Conservation (phyloP, 2,329 filamentous ascomycete species). For the Nothopassalora personata region DNA sequence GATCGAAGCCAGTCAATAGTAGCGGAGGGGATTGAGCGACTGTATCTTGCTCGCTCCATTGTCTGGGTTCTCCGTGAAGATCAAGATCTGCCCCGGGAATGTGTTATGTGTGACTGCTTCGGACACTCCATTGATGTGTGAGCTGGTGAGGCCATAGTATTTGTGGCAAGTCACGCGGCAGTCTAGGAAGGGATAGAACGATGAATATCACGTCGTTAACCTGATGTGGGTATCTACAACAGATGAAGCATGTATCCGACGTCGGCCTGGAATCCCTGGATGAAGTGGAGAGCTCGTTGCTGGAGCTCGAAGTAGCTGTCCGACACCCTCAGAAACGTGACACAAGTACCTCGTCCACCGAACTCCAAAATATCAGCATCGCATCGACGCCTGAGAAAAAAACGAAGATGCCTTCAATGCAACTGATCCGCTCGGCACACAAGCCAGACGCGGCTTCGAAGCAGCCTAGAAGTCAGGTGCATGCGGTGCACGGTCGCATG, state of each 20-base stretch:
- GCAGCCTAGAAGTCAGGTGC: too few relatives aligned
- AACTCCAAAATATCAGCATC: slow-evolving; percentile 21
- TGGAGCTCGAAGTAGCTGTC: neutral
- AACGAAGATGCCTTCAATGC: slow-evolving; percentile 11
- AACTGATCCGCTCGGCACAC: slow-evolving; percentile 26
- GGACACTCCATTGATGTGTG: neutral
- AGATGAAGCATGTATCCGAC: neutral
- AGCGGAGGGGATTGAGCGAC: slow-evolving; percentile 9
- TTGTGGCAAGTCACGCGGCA: slow-evolving; percentile 3
- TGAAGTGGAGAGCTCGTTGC: neutral
- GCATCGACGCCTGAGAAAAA: neutral
- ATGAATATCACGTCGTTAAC: slow-evolving; percentile 6
- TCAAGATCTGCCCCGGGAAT: slow-evolving; percentile 2
- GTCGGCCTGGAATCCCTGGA: neutral
- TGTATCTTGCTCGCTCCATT: neutral
- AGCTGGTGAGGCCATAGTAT: neutral
- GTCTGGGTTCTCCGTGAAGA: neutral
- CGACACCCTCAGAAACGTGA: neutral
- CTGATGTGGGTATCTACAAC: neutral
- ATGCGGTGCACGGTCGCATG: too few relatives aligned
- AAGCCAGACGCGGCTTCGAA: slow-evolving; percentile 23
- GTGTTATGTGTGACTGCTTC: slow-evolving; percentile 3
- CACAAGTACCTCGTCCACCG: neutral
- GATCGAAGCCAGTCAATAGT: slow-evolving; percentile 8
- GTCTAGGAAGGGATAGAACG: slow-evolving; percentile 5